phyloP scores from a whole-genome alignment of 225 moss, liverwort and hornwort species.

The Straminergon stramineum region DNA sequence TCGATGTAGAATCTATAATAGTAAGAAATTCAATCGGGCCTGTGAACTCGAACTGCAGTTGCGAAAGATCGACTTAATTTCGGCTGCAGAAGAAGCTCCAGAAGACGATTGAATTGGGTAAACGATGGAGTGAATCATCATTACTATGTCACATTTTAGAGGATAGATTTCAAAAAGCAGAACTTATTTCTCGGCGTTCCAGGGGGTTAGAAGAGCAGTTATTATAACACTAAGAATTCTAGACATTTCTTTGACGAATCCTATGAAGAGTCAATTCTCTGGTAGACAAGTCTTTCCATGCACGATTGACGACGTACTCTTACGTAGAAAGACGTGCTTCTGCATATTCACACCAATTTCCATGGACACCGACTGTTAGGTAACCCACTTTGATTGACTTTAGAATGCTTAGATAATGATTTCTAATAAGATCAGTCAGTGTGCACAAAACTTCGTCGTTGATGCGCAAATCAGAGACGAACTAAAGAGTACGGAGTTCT shows the following conservation, averaged over 20 bases:
- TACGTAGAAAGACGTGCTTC: too few relatives aligned
- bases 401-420: too few relatives aligned
- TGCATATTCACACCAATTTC: accelerated
- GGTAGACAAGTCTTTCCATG: neutral
- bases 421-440: too few relatives aligned
- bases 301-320: too few relatives aligned
- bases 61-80: neutral
- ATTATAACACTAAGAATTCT: too few relatives aligned
- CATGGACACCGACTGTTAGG: accelerated
- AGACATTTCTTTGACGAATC: neutral
- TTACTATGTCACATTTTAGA: too few relatives aligned
- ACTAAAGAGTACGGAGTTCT: too few relatives aligned
- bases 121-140: neutral
- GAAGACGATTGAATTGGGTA: neutral
- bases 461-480: too few relatives aligned
- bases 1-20: neutral
- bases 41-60: neutral
- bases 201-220: too few relatives aligned
- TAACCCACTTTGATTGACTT: accelerated
- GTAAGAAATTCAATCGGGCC: neutral
- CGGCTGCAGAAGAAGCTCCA: too few relatives aligned
- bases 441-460: neutral
- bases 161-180: too few relatives aligned
- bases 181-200: neutral
- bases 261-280: neutral